phyloP scores from a whole-genome alignment of 2,329 filamentous ascomycete species.

The Atkinsonella hypoxylon region DNA sequence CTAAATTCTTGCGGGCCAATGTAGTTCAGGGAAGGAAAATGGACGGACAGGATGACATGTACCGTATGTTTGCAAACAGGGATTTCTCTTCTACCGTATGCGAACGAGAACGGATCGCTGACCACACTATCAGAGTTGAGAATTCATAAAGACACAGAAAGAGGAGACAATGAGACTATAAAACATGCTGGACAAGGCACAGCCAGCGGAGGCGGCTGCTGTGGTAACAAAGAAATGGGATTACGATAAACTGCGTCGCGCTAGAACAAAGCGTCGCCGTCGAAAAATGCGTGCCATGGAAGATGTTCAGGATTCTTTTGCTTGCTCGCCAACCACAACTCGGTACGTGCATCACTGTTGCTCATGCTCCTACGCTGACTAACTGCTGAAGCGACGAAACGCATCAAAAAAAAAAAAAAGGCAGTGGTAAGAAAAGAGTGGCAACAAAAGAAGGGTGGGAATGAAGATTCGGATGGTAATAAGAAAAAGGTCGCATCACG shows the following conservation, averaged over 20 bases:
- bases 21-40: slow-evolving; percentile 67
- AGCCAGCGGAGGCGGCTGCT: slow-evolving; percentile 21
- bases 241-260: no score
- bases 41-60: slow-evolving; percentile 34
- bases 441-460: background rate
- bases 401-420: no score
- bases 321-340: no score
- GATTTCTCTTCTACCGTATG: background rate
- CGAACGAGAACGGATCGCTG: slow-evolving; percentile 1
- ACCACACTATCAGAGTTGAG: slow-evolving; percentile 49
- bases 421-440: background rate
- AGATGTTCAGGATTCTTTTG: no score
- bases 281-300: no score
- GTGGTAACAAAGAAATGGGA: slow-evolving; percentile 8
- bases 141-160: slow-evolving; percentile 85
- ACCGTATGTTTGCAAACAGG: slow-evolving; percentile 39
- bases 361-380: no score
- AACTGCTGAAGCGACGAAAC: no score
- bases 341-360: no score
- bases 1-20: slow-evolving; percentile 67
- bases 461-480: no score
- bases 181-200: slow-evolving; percentile 43
- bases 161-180: slow-evolving; percentile 85
- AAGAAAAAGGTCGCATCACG: no score
- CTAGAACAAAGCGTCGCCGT: no score